These are phyloP conservation scores for Xylariaceae sp. DNA, from an alignment of 2,329 filamentous ascomycete genomes.

Conservation along the genomic window DNA sequence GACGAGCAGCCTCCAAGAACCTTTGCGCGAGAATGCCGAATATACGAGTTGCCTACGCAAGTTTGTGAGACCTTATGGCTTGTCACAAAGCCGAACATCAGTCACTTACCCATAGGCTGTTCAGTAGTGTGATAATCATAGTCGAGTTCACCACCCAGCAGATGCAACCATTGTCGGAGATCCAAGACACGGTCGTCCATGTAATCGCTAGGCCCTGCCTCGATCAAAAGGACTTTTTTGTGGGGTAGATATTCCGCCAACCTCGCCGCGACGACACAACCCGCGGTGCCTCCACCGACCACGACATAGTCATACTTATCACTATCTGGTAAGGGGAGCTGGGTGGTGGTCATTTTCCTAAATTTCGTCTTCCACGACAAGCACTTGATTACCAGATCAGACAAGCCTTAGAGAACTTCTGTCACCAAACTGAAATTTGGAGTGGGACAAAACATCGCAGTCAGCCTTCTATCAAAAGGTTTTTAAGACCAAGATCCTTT, in stretches of 20 bases:
- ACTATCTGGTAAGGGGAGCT: constrained; percentile 67
- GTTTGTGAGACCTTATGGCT: constrained; percentile 33
- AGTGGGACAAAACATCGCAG: constrained; percentile 1
- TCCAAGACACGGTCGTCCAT: constrained; percentile 86
- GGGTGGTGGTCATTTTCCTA: constrained; percentile 62
- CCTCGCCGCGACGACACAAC: constrained; percentile 81
- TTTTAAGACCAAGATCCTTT: constrained; percentile 17
- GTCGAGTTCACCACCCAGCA: constrained; percentile 86
- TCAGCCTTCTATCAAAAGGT: constrained; percentile 9
- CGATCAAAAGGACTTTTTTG: constrained; percentile 81
- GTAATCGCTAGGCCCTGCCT: constrained; percentile 88
- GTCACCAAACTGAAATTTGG: no score
- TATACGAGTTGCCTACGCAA: constrained; percentile 78
- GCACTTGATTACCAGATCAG: background rate
- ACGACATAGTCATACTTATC: constrained; percentile 83
- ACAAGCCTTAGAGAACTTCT: background rate
- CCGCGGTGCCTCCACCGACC: constrained; percentile 84
- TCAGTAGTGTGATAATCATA: constrained; percentile 90
- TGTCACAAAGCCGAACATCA: background rate
- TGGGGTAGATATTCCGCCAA: constrained; percentile 83
- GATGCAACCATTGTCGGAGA: constrained; percentile 83
- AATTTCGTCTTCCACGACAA: background rate
- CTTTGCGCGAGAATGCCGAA: constrained; percentile 90
- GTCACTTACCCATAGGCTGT: constrained; percentile 73
- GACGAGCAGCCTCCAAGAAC: constrained; percentile 91